These are phyloP conservation scores for Phytophthora crassamura DNA, from an alignment of 352 stramenopile genomes.

Conservation along the genomic window DNA sequence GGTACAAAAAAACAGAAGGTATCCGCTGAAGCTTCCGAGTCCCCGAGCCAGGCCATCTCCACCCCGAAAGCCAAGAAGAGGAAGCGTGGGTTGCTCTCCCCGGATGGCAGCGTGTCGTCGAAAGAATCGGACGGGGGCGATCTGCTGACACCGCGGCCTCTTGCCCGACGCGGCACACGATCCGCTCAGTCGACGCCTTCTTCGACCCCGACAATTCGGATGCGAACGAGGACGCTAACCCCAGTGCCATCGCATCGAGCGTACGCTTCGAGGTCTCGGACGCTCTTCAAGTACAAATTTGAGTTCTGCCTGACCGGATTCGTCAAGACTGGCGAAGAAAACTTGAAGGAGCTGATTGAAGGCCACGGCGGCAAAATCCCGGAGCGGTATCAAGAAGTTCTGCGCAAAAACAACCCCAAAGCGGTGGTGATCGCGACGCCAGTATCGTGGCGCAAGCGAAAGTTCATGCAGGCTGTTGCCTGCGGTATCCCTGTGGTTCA, in stretches of 20 bases:
- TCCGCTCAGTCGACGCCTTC: conserved; percentile 38
- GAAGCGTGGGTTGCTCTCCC: conserved; percentile 25
- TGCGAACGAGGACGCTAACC: conserved; percentile 53
- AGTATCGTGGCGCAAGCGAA: conserved; percentile 78
- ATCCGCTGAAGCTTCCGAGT: conserved; percentile 5
- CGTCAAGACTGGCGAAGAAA: conserved; percentile 52
- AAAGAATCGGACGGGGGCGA: conserved; percentile 10
- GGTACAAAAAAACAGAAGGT: conserved; percentile 29
- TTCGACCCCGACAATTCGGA: conserved; percentile 59
- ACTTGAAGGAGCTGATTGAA: conserved; percentile 66
- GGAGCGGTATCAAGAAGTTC: conserved; percentile 53
- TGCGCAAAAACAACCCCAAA: conserved; percentile 57
- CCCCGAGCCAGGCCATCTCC: conserved; percentile 1
- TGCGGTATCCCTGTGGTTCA: conserved; percentile 85
- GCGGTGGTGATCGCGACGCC: conserved; percentile 78
- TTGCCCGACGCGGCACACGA: conserved; percentile 25
- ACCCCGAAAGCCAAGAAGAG: conserved; percentile 27
- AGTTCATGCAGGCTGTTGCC: conserved; percentile 84
- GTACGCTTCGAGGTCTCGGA: conserved; percentile 58
- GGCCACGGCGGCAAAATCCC: conserved; percentile 68
- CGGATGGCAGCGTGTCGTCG: conserved; percentile 6
- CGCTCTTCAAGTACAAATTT: conserved; percentile 77
- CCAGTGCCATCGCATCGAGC: conserved; percentile 54
- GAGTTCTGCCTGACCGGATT: conserved; percentile 85
- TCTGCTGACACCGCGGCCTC: conserved; percentile 24